A percentile compares a stretch with the other conserved stretches of the same genome.
These are phyloP conservation scores for Guadua angustifolia DNA, from an alignment of 176 grass and related monocot species.

Conservation along the genomic window DNA sequence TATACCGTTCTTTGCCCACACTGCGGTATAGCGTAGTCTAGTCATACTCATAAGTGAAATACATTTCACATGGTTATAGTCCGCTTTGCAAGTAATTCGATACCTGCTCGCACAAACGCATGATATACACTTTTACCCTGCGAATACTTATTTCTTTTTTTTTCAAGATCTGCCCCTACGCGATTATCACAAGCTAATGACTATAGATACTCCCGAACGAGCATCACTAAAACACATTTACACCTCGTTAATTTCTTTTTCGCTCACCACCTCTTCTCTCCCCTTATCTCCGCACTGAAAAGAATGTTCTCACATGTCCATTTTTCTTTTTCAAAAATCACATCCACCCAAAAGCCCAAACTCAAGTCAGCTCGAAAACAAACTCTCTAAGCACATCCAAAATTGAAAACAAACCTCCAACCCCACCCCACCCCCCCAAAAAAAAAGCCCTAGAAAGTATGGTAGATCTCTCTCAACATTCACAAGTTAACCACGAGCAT, in stretches of 20 bases:
- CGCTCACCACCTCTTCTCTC: no score
- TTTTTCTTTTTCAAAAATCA: background rate
- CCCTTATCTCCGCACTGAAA: background rate
- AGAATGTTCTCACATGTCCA: constrained; percentile 32
- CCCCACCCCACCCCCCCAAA: no score
- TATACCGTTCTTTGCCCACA: no score
- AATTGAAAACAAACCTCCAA: background rate
- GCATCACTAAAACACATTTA: background rate
- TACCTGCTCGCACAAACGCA: background rate
- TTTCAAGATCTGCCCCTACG: background rate
- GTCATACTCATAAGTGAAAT: no score
- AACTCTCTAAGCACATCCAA: background rate
- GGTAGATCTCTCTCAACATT: background rate
- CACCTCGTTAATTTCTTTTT: background rate
- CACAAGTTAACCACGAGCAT: background rate
- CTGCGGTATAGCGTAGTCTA: no score
- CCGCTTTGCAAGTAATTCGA: background rate
- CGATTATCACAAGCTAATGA: background rate
- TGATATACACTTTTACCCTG: background rate
- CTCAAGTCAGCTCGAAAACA: background rate
- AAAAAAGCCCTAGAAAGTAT: background rate
- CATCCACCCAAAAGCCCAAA: constrained; percentile 34
- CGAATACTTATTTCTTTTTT: background rate
- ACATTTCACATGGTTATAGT: background rate
- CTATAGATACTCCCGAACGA: background rate